Conservation (phyloP, 176 grass and related monocot genomes). For the Chrysopogon serrulatus region DNA sequence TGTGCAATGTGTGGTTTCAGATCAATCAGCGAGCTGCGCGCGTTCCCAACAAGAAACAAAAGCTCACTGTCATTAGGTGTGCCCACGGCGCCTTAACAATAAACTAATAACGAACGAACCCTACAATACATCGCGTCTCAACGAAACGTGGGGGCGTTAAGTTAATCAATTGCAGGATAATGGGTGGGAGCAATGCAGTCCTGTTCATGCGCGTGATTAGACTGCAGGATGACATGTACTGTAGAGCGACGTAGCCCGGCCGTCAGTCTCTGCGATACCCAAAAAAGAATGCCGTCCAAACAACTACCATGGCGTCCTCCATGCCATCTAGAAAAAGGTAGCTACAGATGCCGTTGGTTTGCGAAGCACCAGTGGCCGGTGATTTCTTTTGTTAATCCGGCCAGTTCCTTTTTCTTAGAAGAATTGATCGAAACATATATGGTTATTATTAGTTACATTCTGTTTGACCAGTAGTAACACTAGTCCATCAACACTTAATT, state of each 20-base stretch:
- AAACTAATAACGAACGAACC: not conserved
- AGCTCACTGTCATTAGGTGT: slow-evolving; percentile 25
- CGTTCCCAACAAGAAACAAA: not conserved
- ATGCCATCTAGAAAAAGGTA: not conserved
- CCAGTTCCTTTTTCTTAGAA: not conserved
- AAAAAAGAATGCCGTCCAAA: slow-evolving; percentile 54
- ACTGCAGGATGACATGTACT: not conserved
- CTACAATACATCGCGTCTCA: not conserved
- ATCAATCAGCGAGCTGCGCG: not conserved
- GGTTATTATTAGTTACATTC: not conserved
- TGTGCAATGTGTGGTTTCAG: slow-evolving; percentile 26
- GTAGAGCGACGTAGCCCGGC: not conserved
- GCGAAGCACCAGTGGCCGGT: not conserved
- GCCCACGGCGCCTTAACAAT: slow-evolving; percentile 2
- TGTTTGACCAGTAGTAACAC: slow-evolving; percentile 9
- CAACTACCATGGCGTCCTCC: slow-evolving; percentile 12
- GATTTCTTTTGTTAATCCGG: not conserved
- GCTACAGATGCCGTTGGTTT: not conserved
- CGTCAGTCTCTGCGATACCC: not conserved
- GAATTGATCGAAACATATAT: not conserved
- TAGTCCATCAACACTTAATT: not conserved
- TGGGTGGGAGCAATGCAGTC: slow-evolving; percentile 25
- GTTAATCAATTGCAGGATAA: slow-evolving; percentile 24
- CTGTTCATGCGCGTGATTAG: slow-evolving; percentile 5
- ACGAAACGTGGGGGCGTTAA: not conserved